Conservation (phyloP, 495 filamentous ascomycete genomes). For the Aspergillus nanangensis region DNA sequence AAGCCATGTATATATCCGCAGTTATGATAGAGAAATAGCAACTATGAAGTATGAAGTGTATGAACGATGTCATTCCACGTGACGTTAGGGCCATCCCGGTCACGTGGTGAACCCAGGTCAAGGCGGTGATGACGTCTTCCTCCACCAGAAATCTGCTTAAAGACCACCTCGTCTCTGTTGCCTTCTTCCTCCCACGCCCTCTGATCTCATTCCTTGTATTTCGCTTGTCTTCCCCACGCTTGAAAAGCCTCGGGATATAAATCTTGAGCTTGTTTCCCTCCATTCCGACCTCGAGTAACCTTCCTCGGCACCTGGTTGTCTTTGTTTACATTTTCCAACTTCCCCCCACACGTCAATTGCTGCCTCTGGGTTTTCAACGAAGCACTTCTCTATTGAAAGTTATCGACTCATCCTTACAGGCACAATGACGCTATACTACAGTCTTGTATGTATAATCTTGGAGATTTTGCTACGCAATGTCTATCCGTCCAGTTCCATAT, state of each 20-base stretch:
- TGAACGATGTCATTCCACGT: neutral
- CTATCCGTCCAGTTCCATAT: neutral
- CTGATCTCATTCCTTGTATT: slow-evolving; percentile 2
- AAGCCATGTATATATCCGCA: too few species aligned
- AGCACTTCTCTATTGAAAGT: slow-evolving; percentile 3
- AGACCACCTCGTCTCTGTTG: slow-evolving; percentile 25
- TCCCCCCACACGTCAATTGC: slow-evolving; percentile 4
- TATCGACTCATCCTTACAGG: slow-evolving; percentile 9
- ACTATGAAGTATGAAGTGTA: too few species aligned
- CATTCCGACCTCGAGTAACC: neutral
- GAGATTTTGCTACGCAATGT: too few species aligned
- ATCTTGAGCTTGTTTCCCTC: slow-evolving; percentile 1
- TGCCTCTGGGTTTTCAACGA: slow-evolving; percentile 9
- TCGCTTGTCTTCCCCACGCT: neutral
- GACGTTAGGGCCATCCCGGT: neutral
- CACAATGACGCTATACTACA: slow-evolving; percentile 99
- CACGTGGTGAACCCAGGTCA: slow-evolving; percentile 19
- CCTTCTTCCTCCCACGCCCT: neutral
- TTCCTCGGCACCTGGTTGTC: neutral
- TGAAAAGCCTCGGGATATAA: slow-evolving; percentile 1
- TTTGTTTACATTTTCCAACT: slow-evolving; percentile 14
- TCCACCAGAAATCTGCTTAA: slow-evolving; percentile 16
- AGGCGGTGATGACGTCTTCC: slow-evolving; percentile 35
- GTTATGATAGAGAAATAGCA: neutral
- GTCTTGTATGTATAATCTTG: slow-evolving; percentile 66